Percentiles rank a stretch among this genome's conserved stretches.
These are phyloP conservation scores for Beauveria asiatica DNA, from an alignment of 2,329 filamentous ascomycete genomes.

Conservation along the genomic window DNA sequence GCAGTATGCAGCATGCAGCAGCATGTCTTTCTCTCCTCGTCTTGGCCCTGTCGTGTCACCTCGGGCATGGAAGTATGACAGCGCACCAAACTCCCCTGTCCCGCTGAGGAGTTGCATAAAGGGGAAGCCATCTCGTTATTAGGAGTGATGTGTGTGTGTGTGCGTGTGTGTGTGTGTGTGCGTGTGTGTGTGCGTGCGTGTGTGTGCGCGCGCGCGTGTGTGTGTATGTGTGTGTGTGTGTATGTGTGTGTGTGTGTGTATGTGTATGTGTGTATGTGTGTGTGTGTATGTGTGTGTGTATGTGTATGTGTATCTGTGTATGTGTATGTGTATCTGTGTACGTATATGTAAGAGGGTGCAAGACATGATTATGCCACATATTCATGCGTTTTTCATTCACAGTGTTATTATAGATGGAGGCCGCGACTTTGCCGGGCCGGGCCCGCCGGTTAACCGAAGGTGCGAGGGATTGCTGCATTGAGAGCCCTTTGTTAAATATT, in stretches of 20 bases:
- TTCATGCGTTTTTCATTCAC: background rate
- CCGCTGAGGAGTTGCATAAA: background rate
- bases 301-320: background rate
- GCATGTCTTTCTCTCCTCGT: background rate
- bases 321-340: background rate
- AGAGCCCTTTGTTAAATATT: background rate
- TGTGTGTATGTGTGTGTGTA: background rate
- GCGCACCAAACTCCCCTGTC: background rate
- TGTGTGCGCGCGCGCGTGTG: no score
- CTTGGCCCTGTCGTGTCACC: background rate
- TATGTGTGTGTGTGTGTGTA: background rate
- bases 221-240: background rate
- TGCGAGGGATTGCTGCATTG: background rate
- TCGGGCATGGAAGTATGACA: background rate
- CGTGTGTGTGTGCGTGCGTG: background rate
- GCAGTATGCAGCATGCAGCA: no score
- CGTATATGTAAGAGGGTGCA: background rate
- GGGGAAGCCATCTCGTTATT: background rate
- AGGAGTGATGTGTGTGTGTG: background rate
- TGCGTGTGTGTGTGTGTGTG: background rate
- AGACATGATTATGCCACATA: background rate
- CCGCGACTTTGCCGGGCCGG: background rate
- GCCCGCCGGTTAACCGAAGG: background rate
- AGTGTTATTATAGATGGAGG: background rate
- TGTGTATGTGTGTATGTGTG: background rate